Conservation (phyloP, 1,284 basidiomycete genomes). For the Papiliotrema terrestris region DNA sequence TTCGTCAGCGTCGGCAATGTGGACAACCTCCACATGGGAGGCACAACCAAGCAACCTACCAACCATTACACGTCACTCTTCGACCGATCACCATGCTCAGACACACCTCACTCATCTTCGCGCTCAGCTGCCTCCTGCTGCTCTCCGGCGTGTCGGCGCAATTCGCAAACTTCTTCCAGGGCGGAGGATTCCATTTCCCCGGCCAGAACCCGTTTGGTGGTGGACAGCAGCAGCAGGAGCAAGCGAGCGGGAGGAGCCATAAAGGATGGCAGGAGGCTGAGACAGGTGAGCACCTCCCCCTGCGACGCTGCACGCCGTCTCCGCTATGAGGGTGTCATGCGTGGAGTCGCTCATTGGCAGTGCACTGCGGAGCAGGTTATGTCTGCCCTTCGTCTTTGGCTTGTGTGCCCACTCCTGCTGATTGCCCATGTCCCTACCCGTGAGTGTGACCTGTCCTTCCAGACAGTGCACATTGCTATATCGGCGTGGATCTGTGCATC, state of each 20-base stretch:
- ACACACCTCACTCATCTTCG: not conserved
- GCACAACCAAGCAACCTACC: not conserved
- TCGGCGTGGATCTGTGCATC: too few relatives aligned
- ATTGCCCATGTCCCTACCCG: slow-evolving; percentile 48
- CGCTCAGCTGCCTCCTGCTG: not conserved
- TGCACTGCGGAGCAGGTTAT: slow-evolving; percentile 44
- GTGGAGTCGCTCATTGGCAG: slow-evolving; percentile 26
- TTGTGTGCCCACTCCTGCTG: slow-evolving; percentile 46
- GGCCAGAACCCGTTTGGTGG: slow-evolving; percentile 21
- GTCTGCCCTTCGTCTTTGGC: slow-evolving; percentile 41
- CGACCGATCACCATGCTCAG: not conserved
- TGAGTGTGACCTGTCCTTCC: slow-evolving; percentile 17
- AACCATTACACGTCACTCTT: not conserved
- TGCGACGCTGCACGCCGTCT: not conserved
- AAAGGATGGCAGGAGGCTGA: slow-evolving; percentile 32
- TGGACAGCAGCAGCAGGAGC: slow-evolving; percentile 18
- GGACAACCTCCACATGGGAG: slow-evolving; percentile 2
- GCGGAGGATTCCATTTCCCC: slow-evolving; percentile 28
- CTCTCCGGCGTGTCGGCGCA: slow-evolving; percentile 22
- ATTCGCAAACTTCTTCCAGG: slow-evolving; percentile 45
- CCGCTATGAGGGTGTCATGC: too few relatives aligned
- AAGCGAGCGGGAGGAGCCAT: slow-evolving; percentile 25
- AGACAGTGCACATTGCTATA: too few relatives aligned
- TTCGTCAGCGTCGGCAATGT: not conserved
- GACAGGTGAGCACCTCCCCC: slow-evolving; percentile 6